Conservation (phyloP, 169 alveolate genomes). For the Eimeria necatrix region DNA sequence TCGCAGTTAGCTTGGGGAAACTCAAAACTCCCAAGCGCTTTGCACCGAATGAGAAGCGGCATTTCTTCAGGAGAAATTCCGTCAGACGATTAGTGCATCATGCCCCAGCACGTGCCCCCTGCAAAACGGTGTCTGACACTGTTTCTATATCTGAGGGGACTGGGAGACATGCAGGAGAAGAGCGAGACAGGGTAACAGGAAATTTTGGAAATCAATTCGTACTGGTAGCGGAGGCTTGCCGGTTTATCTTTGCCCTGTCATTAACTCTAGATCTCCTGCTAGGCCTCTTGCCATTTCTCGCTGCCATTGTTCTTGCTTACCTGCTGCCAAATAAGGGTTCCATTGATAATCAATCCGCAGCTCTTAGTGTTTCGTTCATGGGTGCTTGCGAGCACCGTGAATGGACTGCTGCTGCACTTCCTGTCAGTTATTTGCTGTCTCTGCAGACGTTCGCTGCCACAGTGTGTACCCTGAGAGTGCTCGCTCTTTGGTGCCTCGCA, state of each 20-base stretch:
- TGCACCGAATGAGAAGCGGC: background rate
- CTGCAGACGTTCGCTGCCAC: background rate
- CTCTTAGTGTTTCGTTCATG: background rate
- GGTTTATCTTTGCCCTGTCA: conserved; percentile 48
- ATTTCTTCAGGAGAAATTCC: background rate
- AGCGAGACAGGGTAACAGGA: background rate
- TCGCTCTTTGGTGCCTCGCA: conserved; percentile 28
- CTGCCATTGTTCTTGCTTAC: conserved; percentile 9
- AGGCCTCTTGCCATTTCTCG: conserved; percentile 67
- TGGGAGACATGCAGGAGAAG: background rate
- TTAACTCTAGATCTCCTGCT: conserved; percentile 59
- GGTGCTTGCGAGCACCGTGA: conserved; percentile 34
- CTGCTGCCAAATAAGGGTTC: conserved; percentile 4
- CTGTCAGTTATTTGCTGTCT: background rate
- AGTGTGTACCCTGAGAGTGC: conserved; percentile 15
- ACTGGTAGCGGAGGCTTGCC: conserved; percentile 61
- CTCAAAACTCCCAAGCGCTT: background rate
- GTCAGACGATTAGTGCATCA: background rate
- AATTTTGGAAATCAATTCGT: background rate
- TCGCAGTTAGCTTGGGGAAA: background rate
- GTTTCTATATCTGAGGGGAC: background rate
- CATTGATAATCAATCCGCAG: background rate
- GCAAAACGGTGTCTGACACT: conserved; percentile 13
- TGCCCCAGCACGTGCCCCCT: background rate
- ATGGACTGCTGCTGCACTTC: background rate